Conservation (phyloP, 2,329 filamentous ascomycete genomes). For the Ramularia collo-cygni region DNA sequence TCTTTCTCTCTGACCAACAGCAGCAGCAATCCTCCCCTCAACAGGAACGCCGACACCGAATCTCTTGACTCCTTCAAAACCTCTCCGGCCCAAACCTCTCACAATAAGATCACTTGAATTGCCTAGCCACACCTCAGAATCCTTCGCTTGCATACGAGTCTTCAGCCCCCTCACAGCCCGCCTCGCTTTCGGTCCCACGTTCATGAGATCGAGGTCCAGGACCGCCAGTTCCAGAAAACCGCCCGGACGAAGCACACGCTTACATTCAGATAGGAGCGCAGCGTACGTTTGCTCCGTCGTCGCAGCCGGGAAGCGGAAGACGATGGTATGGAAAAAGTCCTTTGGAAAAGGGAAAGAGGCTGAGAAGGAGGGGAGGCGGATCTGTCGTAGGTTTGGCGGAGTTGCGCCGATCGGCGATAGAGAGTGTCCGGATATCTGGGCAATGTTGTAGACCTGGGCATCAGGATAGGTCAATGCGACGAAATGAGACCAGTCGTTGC, state of each 20-base stretch:
- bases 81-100: conserved; percentile 59
- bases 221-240: conserved; percentile 74
- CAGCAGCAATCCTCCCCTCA: conserved; percentile 47
- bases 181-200: conserved; percentile 68
- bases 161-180: conserved; percentile 65
- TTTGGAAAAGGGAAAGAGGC: conserved; percentile 67
- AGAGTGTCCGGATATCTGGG: conserved; percentile 25
- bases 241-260: conserved; percentile 68
- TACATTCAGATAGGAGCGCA: conserved; percentile 66
- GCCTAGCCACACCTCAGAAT: conserved; percentile 54
- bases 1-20: too few relatives aligned
- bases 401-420: conserved; percentile 6
- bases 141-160: conserved; percentile 57
- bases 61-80: conserved; percentile 65
- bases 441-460: conserved; percentile 69
- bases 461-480: conserved; percentile 71
- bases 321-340: conserved; percentile 68
- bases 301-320: conserved; percentile 69
- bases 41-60: conserved; percentile 74
- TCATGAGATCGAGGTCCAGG: conserved; percentile 72
- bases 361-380: conserved; percentile 57
- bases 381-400: conserved; percentile 64
- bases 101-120: conserved; percentile 52
- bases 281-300: conserved; percentile 62
- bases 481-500: conserved; percentile 88